Evolutionary conservation across 345 rosid genomes (phyloP), one percentile per base, ranked within the genome.

Genomic region (Durio zibethinus): DNA sequence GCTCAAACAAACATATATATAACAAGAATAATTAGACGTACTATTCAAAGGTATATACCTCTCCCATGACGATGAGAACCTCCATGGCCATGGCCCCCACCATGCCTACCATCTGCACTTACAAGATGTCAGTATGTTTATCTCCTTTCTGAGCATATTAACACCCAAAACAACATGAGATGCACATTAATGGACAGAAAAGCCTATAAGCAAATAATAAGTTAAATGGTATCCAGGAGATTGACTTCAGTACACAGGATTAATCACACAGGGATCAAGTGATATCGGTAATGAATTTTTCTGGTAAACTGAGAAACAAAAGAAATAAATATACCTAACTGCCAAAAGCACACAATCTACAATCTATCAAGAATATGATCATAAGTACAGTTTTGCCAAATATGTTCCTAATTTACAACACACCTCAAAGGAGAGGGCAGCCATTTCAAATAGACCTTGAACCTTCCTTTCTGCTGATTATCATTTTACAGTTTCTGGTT

Each of bases 61-160:
- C 97, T 88, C 66, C 87, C 85, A 54, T 89, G 87, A 70, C 92
- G 88, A 74, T 88, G 82, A 66, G 87, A 83, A 62, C 90, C 90
- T 60, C 97, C 97, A 70, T 89, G 92, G 56, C 89, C 88, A 50
- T 87, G 91, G 65, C 85, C 80, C 75, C 93, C 88, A 82, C 89
- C 89, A 21, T 88, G 95, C 70, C 97, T 89, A 72, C 90, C 93
- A 87, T 88, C 98, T 94, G 88, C 78, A 80, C 43, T 61, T 78
- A 53, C 9, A 77, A 36, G 76, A 65, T 38, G 20, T 73, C 59
- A 77, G 57, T 47, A 47, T 47, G 52, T 47, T 47, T 47, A 47
- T 47, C 18, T 2, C 52, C 14, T 10, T 14, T 3, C 14, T 14
- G 18, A 47, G 18, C 52, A 47, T 47, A 8, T 38, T 0, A 7